phyloP scores from a whole-genome alignment of 371 early-diverging fungal species.

The Actinomucor elegans region DNA sequence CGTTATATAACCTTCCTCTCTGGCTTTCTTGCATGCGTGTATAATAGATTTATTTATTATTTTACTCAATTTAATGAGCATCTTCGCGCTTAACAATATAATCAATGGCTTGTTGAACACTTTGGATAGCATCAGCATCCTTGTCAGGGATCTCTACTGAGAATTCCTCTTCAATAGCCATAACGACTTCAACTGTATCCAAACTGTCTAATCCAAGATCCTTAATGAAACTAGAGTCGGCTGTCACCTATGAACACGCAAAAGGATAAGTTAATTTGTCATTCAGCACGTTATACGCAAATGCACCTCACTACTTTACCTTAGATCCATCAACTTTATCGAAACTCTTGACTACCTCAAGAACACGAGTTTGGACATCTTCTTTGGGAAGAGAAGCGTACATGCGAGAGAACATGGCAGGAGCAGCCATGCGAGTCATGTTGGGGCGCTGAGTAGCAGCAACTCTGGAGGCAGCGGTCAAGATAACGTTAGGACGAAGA shows the following conservation, averaged over 20 bases:
- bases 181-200: constrained; percentile 97
- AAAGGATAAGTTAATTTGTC: background rate
- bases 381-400: constrained; percentile 57
- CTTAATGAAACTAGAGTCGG: constrained; percentile 84
- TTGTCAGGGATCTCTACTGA: constrained; percentile 96
- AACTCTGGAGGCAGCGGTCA: constrained; percentile 35
- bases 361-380: constrained; percentile 79
- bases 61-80: constrained; percentile 79
- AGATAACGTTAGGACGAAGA: constrained; percentile 36
- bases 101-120: constrained; percentile 86
- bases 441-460: constrained; percentile 18
- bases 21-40: too few relatives aligned
- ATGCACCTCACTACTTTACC: constrained; percentile 60
- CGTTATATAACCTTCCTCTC: too few relatives aligned
- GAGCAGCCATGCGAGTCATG: constrained; percentile 23
- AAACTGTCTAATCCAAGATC: constrained; percentile 96
- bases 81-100: constrained; percentile 76
- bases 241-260: constrained; percentile 65
- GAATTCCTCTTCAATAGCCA: constrained; percentile 99
- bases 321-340: constrained; percentile 91
- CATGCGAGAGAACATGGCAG: constrained; percentile 39
- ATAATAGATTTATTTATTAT: too few relatives aligned
- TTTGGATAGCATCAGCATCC: constrained; percentile 95
- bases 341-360: constrained; percentile 87
- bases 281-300: background rate